Base-by-base conservation (phyloP, 192 early-diverging fungal species). In the Podila epigama region DNA sequence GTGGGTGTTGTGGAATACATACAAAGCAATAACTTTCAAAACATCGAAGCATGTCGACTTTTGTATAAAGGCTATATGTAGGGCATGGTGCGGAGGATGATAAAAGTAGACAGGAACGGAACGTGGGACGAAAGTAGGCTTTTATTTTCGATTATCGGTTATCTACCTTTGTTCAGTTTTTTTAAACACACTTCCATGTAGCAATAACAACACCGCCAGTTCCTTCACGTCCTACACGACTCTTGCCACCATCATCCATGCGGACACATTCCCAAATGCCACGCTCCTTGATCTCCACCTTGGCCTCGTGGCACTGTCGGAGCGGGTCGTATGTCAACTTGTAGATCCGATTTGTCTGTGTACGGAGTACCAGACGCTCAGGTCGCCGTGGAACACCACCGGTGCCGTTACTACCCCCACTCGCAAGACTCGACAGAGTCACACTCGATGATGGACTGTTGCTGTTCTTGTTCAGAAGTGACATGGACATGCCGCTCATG, bases 221-320 rank as follows among this genome's bases (percentile, higher is more conserved):
- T 3, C 71, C 71, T 16, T 75, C 71, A 5, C 71, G 36, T 12
- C 63, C 71, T 5, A 75, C 71, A 5, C 71, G 64, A 40, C 44
- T 63, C 40, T 58, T 75, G n/a, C 64, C 71, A 13, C 71, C 71
- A 53, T 75, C 71, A 48, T 75, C 71, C 71, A 75, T 75, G 7
- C 71, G 40, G 15, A 75, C 71, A 63, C 71, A 75, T 33, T 75
- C 71, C 71, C 71, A 75, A 32, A 68, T 58, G 1, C 71, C 71
- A 0, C 71, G 37, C 52, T 75, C 71, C 51, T 75, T 75, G 5
- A 67, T 39, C 20, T 68, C 71, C 28, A 75, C 54, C 34, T 75
- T 52, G 9, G 71, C 65, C 15, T 68, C 71, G 58, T 75, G 71
- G 33, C 71, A 75, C 29, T 75, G 71, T 34, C 71, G 22, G 13